A percentile compares a stretch with the other conserved stretches of the same genome.
Evolutionary conservation across 2,329 filamentous ascomycete species (phyloP).

Genomic region (Penicillium nordicum): DNA sequence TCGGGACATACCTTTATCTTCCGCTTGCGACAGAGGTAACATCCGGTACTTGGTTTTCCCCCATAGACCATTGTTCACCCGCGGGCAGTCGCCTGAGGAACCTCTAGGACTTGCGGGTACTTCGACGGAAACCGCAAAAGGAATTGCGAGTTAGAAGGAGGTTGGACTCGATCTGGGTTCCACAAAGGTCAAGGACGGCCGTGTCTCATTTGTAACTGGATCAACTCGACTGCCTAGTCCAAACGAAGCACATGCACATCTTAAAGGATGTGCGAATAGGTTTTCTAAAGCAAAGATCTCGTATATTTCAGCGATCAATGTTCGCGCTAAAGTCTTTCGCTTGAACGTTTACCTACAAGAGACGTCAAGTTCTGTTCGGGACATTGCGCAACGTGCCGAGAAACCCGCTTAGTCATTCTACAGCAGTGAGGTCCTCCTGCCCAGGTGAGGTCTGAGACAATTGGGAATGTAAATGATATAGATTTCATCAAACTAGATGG

Average conservation of each 20-base stretch:
- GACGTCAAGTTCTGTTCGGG: background rate
- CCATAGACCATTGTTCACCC: conserved; percentile 40
- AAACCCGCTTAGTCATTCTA: background rate
- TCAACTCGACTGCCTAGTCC: conserved; percentile 19
- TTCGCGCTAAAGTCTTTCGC: background rate
- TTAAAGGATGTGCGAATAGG: background rate
- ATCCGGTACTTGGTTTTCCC: conserved; percentile 40
- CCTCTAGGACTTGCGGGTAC: background rate
- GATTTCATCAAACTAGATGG: background rate
- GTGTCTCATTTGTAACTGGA: conserved; percentile 9
- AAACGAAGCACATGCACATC: conserved; percentile 12
- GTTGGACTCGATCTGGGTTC: conserved; percentile 7
- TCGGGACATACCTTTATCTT: conserved; percentile 37
- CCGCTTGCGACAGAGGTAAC: conserved; percentile 39
- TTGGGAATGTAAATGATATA: background rate
- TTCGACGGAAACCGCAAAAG: background rate
- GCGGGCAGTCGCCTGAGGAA: background rate
- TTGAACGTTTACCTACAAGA: no score
- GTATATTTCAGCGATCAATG: background rate
- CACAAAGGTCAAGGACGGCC: conserved; percentile 8
- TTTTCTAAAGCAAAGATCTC: background rate
- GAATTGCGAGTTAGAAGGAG: background rate
- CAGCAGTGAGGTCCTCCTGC: no score
- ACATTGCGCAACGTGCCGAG: background rate
- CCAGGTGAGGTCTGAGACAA: no score